Base-by-base conservation (phyloP, 805 yeast genomes). In the Yarrowia phangngaensis region DNA sequence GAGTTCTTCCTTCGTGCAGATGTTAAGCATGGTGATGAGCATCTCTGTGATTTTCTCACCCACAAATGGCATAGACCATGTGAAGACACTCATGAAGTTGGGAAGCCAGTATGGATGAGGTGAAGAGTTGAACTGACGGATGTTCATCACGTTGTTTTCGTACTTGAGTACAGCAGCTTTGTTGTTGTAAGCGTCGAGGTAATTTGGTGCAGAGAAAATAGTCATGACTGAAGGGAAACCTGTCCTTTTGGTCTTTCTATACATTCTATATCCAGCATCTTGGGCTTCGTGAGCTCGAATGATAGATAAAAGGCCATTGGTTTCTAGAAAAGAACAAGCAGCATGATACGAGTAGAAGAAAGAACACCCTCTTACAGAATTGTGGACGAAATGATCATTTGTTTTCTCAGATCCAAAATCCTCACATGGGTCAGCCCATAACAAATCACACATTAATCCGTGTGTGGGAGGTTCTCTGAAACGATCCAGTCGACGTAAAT, bases 101-200 rank as follows among this genome's bases (percentile, higher is more conserved):
- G 97, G 97, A 56, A 92, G 72, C 87, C 95, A 88, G 67, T 92
- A 90, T 1, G 98, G 98, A 66, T 90, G 97, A 4, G 95, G 95
- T 20, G 88, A 80, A 59, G 82, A 69, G 65, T 89, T 88, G 71
- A 92, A 90, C 67, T 90, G 97, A 51, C 97, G 77, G 51, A 90
- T 90, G 65, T 90, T 92, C 92, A 90, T 83, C 16, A 88, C 92
- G 57, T 88, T 82, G 62, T 84, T 78, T 58, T 86, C 96, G 66
- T 89, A 90, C 66, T 87, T 88, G 57, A 90, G 71, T 13, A 90
- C 87, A 0, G 94, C 97, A 47, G 97, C 99, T 55, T 78, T 65
- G 66, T 92, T 92, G 12, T 95, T 95, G 50, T 86, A 88, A 14
- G 82, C 70, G 64, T 92, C 99, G 70, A 97, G 89, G 66, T 90